Conservation (phyloP, 306 rosid genomes). For the Elaeagnus macrophylla region DNA sequence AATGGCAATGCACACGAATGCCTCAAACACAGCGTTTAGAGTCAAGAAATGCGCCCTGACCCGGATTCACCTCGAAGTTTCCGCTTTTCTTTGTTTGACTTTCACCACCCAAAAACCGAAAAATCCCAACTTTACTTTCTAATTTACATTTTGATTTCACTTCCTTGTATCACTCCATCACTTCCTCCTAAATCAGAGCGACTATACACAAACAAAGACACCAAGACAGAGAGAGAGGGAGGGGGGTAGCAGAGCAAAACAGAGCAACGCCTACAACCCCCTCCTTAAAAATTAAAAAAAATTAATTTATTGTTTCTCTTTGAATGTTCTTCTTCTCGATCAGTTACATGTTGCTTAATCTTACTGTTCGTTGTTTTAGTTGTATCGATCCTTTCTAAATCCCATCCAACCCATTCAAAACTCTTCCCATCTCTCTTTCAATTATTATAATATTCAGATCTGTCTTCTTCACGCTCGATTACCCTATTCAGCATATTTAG, state of each 20-base stretch:
- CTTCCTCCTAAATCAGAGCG: not conserved
- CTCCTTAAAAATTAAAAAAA: not conserved
- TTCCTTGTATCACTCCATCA: not conserved
- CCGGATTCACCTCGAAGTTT: conserved; percentile 13
- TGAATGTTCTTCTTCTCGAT: not conserved
- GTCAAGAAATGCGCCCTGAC: not conserved
- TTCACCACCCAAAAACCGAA: not conserved
- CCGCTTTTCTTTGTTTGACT: conserved; percentile 6
- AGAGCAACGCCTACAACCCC: not conserved
- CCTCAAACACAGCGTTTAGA: no score
- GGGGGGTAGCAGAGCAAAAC: not conserved
- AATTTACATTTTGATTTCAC: not conserved
- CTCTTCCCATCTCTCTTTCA: not conserved
- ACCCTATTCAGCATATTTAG: not conserved
- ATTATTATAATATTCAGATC: conserved; percentile 2
- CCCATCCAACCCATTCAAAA: not conserved
- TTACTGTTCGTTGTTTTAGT: conserved; percentile 12
- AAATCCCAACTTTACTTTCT: not conserved
- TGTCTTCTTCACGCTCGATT: not conserved
- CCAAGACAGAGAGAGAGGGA: not conserved
- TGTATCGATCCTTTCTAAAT: conserved; percentile 14
- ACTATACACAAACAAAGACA: not conserved
- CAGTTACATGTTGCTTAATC: conserved; percentile 1
- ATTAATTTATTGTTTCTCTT: not conserved
- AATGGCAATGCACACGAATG: no score